Evolutionary conservation across 805 yeast species (phyloP).

Genomic region (Cephaloascus albidus): DNA sequence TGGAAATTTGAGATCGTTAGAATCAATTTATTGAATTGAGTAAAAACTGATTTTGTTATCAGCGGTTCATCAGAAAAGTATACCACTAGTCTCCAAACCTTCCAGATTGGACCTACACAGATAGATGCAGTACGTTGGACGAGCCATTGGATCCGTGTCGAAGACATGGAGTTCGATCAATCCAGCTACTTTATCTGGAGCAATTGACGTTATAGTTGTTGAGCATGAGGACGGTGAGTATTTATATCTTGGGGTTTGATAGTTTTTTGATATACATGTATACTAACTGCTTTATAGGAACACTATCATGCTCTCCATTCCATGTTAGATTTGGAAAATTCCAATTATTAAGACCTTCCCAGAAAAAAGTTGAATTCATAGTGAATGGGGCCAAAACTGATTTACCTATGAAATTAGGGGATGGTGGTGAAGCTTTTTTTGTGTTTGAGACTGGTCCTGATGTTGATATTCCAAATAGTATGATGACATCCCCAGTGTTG

Average conservation of each 20-base stretch:
- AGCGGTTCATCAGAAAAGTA: no score
- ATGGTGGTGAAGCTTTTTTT: slow-evolving; percentile 96
- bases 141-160: slow-evolving; percentile 90
- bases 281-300: slow-evolving; percentile 20
- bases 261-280: not conserved
- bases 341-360: slow-evolving; percentile 86
- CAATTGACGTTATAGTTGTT: slow-evolving; percentile 91
- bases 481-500: slow-evolving; percentile 81
- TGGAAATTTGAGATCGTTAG: no score
- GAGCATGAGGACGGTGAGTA: slow-evolving; percentile 68
- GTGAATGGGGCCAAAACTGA: slow-evolving; percentile 78
- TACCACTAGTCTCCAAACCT: no score
- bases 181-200: slow-evolving; percentile 94
- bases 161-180: slow-evolving; percentile 96
- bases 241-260: slow-evolving; percentile 2
- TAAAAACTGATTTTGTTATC: no score
- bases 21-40: no score
- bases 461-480: slow-evolving; percentile 55
- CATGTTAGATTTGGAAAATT: slow-evolving; percentile 95
- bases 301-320: slow-evolving; percentile 86
- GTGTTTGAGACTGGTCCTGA: slow-evolving; percentile 78
- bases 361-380: slow-evolving; percentile 82
- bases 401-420: slow-evolving; percentile 93
- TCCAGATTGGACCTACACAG: no score
- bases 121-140: slow-evolving; percentile 89